phyloP scores from a whole-genome alignment of 192 early-diverging fungal genomes.

The Entomortierella lignicola region DNA sequence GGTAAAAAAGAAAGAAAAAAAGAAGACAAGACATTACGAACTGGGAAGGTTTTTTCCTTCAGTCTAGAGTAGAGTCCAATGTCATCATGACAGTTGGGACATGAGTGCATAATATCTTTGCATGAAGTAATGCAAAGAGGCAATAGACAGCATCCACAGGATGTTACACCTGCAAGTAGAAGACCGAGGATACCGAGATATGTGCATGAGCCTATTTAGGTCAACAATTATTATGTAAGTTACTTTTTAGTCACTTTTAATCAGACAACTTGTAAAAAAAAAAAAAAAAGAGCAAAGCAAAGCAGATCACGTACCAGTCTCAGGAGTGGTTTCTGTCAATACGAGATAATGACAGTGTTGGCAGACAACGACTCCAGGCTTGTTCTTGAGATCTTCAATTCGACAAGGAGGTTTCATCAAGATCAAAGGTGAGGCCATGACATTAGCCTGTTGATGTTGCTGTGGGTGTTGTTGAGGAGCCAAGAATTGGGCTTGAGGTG shows the following conservation, averaged over 20 bases:
- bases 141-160: conserved; percentile 49
- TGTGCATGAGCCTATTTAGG: conserved; percentile 47
- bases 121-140: conserved; percentile 44
- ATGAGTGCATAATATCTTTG: conserved; percentile 52
- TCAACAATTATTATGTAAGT: background rate
- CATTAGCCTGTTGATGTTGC: background rate
- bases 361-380: conserved; percentile 44
- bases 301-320: conserved; percentile 38
- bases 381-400: conserved; percentile 32
- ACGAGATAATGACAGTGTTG: conserved; percentile 44
- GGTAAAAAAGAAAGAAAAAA: too few species aligned
- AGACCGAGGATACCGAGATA: conserved; percentile 44
- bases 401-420: conserved; percentile 30
- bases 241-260: too few species aligned
- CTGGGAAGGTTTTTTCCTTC: conserved; percentile 36
- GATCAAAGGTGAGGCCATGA: conserved; percentile 29
- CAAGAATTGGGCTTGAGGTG: background rate
- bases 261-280: background rate
- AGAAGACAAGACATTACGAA: background rate
- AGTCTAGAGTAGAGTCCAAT: conserved; percentile 40
- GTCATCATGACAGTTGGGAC: conserved; percentile 48
- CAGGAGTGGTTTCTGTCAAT: conserved; percentile 36
- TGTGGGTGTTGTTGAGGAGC: conserved; percentile 7
- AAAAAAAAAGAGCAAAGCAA: background rate
- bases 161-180: conserved; percentile 35